These are phyloP conservation scores for Thelephora aurantiotincta DNA, from an alignment of 768 basidiomycete genomes.

Conservation along the genomic window DNA sequence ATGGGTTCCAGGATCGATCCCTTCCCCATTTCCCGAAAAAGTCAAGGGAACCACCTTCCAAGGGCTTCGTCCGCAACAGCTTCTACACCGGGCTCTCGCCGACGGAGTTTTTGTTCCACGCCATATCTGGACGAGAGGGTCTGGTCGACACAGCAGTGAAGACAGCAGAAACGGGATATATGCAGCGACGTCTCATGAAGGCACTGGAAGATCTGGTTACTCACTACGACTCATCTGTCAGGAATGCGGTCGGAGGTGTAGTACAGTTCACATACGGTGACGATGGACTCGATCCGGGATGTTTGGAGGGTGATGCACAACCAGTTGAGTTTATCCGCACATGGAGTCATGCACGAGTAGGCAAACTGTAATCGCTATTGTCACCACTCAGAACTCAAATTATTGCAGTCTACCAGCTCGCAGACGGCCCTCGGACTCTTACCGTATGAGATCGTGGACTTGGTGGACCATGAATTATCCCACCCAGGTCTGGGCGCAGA, in stretches of 20 bases:
- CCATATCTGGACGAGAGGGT: slow-evolving; percentile 96
- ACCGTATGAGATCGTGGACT: slow-evolving; percentile 75
- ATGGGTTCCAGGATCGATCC: slow-evolving; percentile 98
- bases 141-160: slow-evolving; percentile 99
- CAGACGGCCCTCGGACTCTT: slow-evolving; percentile 51
- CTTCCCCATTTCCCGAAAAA: slow-evolving; percentile 99
- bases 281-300: slow-evolving; percentile 93
- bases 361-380: slow-evolving; percentile 7
- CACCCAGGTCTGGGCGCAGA: slow-evolving; percentile 46
- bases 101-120: slow-evolving; percentile 97
- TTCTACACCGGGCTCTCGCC: slow-evolving; percentile 88
- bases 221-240: slow-evolving; percentile 90
- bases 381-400: background rate
- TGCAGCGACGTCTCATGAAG: slow-evolving; percentile 99
- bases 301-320: slow-evolving; percentile 88
- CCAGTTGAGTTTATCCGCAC: slow-evolving; percentile 84
- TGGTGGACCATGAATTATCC: slow-evolving; percentile 51
- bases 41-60: slow-evolving; percentile 89
- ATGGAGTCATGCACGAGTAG: slow-evolving; percentile 73
- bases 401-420: slow-evolving; percentile 43
- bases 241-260: slow-evolving; percentile 87
- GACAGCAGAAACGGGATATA: slow-evolving; percentile 98
- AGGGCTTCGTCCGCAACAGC: slow-evolving; percentile 95
- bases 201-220: slow-evolving; percentile 94
- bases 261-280: slow-evolving; percentile 97